Base-by-base conservation (phyloP, 2,329 filamentous ascomycete genomes). In the Fusarium nisikadoi region DNA sequence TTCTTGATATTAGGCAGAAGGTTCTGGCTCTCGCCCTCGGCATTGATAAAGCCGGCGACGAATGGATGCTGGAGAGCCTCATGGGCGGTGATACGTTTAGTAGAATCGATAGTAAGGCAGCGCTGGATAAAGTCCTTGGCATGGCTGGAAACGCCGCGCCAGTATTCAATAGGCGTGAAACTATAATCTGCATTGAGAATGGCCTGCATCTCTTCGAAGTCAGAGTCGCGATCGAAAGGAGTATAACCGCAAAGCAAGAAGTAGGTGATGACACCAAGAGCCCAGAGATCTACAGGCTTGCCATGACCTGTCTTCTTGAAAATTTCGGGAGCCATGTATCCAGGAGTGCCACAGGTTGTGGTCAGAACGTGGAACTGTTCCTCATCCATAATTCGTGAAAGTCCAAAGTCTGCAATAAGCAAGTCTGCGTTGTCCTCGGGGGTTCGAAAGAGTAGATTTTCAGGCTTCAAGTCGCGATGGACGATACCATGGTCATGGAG, bases 261-360 rank as follows among this genome's bases (percentile, higher is more conserved):
- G 85, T 98, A 99, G 36, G 96, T 98, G 79, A 99, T 99, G 46
- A 99, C 96, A 50, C 96, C 96, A 71, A 98, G 94, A 41, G 96
- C 96, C 96, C 96, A 99, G 72, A 99, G 92, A 81, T 99, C 96
- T 58, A 99, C 96, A 75, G 96, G 95, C 83, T 98, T 99, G 71
- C 96, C 96, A 81, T 99, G 96, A 31, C 96, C 96, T 12, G 93
- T 95, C 86, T 99, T 99, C 83, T 97, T 97, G 85, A 99, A 99
- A 78, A 99, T 99, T 82, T 99, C 96, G 27, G 96, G 96, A 5
- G 96, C 96, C 96, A 99, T 99, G 83, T 99, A 99, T 53, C 96
- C 96, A 7, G 96, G 96, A 3, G 96, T 99, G 66, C 96, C 96
- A 81, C 96, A 99, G 3, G 96, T 99, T 1, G 96, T 99, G 16